Evolutionary conservation across 768 basidiomycete species (phyloP).

Genomic region (Leccinum incarnatum): DNA sequence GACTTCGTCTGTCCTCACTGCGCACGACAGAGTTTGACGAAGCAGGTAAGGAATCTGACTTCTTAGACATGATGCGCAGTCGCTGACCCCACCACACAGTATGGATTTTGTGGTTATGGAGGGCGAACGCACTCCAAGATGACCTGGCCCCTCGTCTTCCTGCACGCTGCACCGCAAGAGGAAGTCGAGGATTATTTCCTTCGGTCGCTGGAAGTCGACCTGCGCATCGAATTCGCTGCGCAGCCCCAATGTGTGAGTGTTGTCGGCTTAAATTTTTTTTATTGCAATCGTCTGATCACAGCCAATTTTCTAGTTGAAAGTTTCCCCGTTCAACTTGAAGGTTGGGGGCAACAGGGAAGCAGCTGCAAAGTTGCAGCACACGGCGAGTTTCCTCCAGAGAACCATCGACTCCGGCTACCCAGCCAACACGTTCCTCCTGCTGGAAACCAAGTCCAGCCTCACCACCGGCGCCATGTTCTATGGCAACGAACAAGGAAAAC

Average conservation of each 20-base stretch:
- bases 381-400: not conserved
- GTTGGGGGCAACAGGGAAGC: not conserved
- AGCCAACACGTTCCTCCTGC: not conserved
- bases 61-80: too few species aligned
- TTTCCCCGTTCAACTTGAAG: not conserved
- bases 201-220: not conserved
- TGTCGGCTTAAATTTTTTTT: not conserved
- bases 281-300: too few species aligned
- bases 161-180: not conserved
- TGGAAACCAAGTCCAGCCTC: not conserved
- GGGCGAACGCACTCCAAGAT: not conserved
- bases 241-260: not conserved
- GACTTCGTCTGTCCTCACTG: not conserved
- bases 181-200: not conserved
- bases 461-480: not conserved
- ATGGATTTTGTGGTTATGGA: not conserved
- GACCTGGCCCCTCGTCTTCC: not conserved
- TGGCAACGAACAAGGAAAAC: not conserved
- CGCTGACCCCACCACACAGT: not conserved
- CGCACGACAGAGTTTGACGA: not conserved
- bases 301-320: not conserved
- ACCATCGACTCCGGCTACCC: not conserved
- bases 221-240: not conserved
- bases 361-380: not conserved
- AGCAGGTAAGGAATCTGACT: too few species aligned